Evolutionary conservation across 352 stramenopile species (phyloP).

Genomic region (Hyaloperonospora brassicae): DNA sequence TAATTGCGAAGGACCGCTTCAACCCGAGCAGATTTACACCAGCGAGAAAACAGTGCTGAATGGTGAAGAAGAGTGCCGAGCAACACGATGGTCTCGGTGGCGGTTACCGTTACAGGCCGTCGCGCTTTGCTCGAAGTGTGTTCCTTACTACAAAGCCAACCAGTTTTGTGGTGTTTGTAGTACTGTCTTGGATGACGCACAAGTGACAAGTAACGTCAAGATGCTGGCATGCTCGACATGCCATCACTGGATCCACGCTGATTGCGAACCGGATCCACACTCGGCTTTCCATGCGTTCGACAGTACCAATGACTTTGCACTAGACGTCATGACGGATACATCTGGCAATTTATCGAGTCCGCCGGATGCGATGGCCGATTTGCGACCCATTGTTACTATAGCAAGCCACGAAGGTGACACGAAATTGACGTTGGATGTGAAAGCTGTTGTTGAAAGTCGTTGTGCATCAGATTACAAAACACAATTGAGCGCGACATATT

Average conservation of each 20-base stretch:
- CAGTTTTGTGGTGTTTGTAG: constrained; percentile 74
- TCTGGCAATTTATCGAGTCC: constrained; percentile 13
- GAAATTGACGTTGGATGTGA: constrained; percentile 15
- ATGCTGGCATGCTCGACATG: constrained; percentile 70
- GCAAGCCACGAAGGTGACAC: constrained; percentile 10
- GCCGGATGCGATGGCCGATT: background rate
- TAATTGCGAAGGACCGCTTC: too few relatives aligned
- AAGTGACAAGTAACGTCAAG: constrained; percentile 36
- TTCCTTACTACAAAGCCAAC: constrained; percentile 52
- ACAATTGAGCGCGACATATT: constrained; percentile 8
- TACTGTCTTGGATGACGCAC: constrained; percentile 34
- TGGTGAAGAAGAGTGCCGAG: background rate
- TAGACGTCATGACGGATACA: constrained; percentile 40
- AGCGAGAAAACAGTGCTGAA: background rate
- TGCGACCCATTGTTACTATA: background rate
- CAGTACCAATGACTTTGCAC: constrained; percentile 32
- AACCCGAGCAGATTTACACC: background rate
- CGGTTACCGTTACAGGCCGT: constrained; percentile 52
- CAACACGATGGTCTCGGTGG: constrained; percentile 57
- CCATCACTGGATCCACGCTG: constrained; percentile 68
- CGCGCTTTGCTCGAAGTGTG: constrained; percentile 55
- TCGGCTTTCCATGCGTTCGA: constrained; percentile 40
- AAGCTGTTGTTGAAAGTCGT: constrained; percentile 12
- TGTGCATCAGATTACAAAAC: constrained; percentile 20
- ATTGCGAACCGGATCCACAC: constrained; percentile 70